Percentiles rank a stretch among this genome's conserved stretches.
These are phyloP conservation scores for Picea glauca DNA, from an alignment of 75 land plant species.

Conservation along the genomic window DNA sequence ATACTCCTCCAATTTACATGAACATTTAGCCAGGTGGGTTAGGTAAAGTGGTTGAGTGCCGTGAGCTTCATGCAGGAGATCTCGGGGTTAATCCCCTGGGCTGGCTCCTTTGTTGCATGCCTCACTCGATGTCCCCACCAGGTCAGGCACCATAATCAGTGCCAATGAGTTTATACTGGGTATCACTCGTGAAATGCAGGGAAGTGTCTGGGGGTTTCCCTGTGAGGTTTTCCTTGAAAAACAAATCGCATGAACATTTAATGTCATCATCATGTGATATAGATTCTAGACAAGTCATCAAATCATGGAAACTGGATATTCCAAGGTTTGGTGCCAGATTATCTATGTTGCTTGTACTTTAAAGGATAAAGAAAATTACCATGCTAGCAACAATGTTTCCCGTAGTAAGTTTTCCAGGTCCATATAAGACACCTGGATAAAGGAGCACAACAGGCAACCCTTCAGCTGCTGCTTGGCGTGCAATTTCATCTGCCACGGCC, in stretches of 20 bases:
- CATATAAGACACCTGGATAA: conserved; percentile 91
- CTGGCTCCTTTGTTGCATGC: no score
- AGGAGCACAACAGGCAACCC: conserved; percentile 69
- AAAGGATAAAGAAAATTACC: conserved; percentile 34
- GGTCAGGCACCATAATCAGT: no score
- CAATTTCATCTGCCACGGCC: conserved; percentile 71
- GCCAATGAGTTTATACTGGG: no score
- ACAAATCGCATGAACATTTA: background rate
- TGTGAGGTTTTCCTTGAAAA: background rate
- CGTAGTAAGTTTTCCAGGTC: conserved; percentile 76
- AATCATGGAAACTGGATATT: background rate
- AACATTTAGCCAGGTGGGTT: no score
- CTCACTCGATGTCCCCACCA: no score
- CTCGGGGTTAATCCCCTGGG: no score
- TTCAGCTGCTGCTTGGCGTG: conserved; percentile 55
- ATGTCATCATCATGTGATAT: background rate
- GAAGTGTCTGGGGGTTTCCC: no score
- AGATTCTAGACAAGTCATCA: background rate
- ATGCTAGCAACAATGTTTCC: conserved; percentile 66
- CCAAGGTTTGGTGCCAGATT: background rate
- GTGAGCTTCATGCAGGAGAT: no score
- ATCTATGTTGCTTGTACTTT: background rate
- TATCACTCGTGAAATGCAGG: no score
- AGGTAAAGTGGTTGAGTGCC: no score
- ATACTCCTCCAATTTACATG: no score